phyloP scores from a whole-genome alignment of 768 basidiomycete genomes.

The Auricularia sp. region DNA sequence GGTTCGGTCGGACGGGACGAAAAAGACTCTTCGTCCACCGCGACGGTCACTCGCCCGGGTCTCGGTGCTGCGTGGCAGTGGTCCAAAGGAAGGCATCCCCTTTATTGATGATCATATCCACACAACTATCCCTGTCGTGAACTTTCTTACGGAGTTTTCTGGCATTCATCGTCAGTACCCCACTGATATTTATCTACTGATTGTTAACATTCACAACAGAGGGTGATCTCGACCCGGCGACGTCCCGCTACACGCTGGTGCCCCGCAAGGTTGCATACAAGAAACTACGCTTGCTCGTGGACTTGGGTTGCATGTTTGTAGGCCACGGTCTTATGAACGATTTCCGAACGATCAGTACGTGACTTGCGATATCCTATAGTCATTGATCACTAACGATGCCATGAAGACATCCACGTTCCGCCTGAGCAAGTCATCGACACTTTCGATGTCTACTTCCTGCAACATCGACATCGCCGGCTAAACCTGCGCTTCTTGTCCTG shows the following conservation, averaged over 20 bases:
- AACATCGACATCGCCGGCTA: constrained; percentile 71
- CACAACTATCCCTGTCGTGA: constrained; percentile 89
- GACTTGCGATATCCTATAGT: not conserved
- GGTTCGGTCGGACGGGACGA: constrained; percentile 88
- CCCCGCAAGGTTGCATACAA: constrained; percentile 98
- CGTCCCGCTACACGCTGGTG: constrained; percentile 80
- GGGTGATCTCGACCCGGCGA: constrained; percentile 81
- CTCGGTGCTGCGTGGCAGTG: constrained; percentile 83
- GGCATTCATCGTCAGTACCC: constrained; percentile 75
- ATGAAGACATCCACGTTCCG: constrained; percentile 85
- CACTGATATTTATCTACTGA: not conserved
- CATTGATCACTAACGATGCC: not conserved
- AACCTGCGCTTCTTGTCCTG: constrained; percentile 90
- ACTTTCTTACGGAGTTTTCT: constrained; percentile 95
- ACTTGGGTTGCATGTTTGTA: constrained; percentile 91
- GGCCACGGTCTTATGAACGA: constrained; percentile 97
- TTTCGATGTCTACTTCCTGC: constrained; percentile 89
- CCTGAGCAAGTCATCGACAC: constrained; percentile 95
- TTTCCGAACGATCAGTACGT: constrained; percentile 94
- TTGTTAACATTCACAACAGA: constrained; percentile 7
- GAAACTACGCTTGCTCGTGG: constrained; percentile 86
- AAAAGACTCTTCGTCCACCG: constrained; percentile 84
- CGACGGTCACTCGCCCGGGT: constrained; percentile 89
- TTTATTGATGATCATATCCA: constrained; percentile 99
- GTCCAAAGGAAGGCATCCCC: constrained; percentile 68